A percentile compares a stretch with the other conserved stretches of the same genome.
Conservation (phyloP, 768 basidiomycete species). For the Mycena capillaripes region DNA sequence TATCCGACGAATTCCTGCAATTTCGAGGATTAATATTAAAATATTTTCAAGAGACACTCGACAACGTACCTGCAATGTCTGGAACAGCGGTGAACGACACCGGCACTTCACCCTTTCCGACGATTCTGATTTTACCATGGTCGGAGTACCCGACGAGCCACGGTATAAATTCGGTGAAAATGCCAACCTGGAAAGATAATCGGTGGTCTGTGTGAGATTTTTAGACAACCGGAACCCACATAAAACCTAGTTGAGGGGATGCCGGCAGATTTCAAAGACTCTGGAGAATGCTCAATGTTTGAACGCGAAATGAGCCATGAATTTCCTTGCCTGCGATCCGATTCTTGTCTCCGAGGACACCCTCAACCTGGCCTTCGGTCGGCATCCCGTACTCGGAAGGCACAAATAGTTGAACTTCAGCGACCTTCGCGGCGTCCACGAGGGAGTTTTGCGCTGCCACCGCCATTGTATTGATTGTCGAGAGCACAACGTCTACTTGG, state of each 20-base stretch:
- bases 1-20: slow-evolving; percentile 44
- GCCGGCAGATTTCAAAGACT: slow-evolving; percentile 44
- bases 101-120: slow-evolving; percentile 45
- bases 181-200: slow-evolving; percentile 43
- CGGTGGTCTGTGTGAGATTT: neutral
- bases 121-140: slow-evolving; percentile 46
- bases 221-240: slow-evolving; percentile 37
- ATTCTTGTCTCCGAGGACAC: slow-evolving; percentile 43
- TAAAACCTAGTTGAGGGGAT: slow-evolving; percentile 48
- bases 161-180: slow-evolving; percentile 49
- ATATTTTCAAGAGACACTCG: neutral
- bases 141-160: slow-evolving; percentile 44
- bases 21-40: neutral
- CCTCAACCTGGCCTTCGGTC: slow-evolving; percentile 39
- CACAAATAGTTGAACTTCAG: slow-evolving; percentile 53
- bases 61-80: slow-evolving; percentile 47
- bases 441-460: neutral
- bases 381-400: slow-evolving; percentile 50
- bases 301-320: neutral
- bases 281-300: slow-evolving; percentile 25
- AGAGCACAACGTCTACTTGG: slow-evolving; percentile 50
- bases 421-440: slow-evolving; percentile 52
- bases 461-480: slow-evolving; percentile 42
- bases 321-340: slow-evolving; percentile 39
- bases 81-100: slow-evolving; percentile 47